Conservation (phyloP, 2,329 filamentous ascomycete genomes). For the Nannizziopsis arthrosporioides region DNA sequence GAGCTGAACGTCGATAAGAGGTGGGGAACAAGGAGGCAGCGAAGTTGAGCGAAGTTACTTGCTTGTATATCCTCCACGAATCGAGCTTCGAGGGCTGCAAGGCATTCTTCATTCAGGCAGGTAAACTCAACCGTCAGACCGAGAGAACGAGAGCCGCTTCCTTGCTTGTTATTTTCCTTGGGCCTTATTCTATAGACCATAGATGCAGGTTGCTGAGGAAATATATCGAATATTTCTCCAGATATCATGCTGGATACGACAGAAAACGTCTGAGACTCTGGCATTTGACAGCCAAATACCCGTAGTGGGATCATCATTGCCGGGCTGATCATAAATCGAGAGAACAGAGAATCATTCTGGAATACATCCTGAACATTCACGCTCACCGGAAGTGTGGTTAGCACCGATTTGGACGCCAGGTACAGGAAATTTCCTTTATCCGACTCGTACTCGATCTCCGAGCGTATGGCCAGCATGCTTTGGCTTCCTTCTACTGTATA, state of each 20-base stretch:
- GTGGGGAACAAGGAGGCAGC: slow-evolving; percentile 42
- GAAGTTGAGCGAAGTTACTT: slow-evolving; percentile 38
- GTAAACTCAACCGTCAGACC: slow-evolving; percentile 63
- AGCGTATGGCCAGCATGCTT: slow-evolving; percentile 55
- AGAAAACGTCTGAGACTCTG: slow-evolving; percentile 55
- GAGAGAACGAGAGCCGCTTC: slow-evolving; percentile 36
- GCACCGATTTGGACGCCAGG: slow-evolving; percentile 50
- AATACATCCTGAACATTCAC: slow-evolving; percentile 97
- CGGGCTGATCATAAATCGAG: slow-evolving; percentile 80
- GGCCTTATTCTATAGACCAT: slow-evolving; percentile 63
- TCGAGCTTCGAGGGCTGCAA: slow-evolving; percentile 34
- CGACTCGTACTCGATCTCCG: slow-evolving; percentile 67
- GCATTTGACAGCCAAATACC: slow-evolving; percentile 58
- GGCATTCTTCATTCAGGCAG: slow-evolving; percentile 62
- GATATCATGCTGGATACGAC: slow-evolving; percentile 39
- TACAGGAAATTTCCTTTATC: slow-evolving; percentile 54
- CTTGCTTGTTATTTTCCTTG: slow-evolving; percentile 16
- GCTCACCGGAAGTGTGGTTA: slow-evolving; percentile 68
- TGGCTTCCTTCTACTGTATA: slow-evolving; percentile 75
- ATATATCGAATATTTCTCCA: slow-evolving; percentile 48
- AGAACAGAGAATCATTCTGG: slow-evolving; percentile 70
- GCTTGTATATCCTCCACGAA: slow-evolving; percentile 39
- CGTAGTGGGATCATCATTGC: slow-evolving; percentile 63
- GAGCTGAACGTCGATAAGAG: slow-evolving; percentile 38
- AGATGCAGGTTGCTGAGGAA: slow-evolving; percentile 68